Evolutionary conservation across 768 basidiomycete genomes (phyloP).

Genomic region (Tephrocybe sp.): DNA sequence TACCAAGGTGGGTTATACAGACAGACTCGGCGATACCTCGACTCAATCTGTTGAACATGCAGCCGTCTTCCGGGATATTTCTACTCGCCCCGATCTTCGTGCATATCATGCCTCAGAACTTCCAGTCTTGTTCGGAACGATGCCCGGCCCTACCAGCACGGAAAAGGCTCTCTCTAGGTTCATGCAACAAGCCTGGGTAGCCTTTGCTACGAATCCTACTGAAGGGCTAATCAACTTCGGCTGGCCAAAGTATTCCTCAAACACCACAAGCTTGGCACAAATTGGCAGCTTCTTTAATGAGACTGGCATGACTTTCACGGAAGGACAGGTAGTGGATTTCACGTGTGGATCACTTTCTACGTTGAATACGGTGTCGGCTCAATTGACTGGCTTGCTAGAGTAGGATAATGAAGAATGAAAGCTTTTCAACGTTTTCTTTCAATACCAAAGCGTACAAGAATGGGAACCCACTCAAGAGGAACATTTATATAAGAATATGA

Average conservation of each 20-base stretch:
- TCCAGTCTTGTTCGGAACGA: conserved; percentile 36
- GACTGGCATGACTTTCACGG: conserved; percentile 8
- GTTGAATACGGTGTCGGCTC: neutral
- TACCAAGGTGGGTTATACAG: conserved; percentile 20
- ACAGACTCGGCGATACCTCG: neutral
- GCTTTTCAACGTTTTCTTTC: no score
- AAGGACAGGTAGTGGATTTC: conserved; percentile 14
- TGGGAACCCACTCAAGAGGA: no score
- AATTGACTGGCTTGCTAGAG: conserved; percentile 3
- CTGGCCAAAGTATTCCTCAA: conserved; percentile 23
- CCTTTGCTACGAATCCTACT: conserved; percentile 35
- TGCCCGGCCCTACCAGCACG: conserved; percentile 21
- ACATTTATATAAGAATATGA: no score
- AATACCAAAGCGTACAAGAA: no score
- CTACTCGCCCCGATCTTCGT: conserved; percentile 29
- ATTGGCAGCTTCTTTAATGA: conserved; percentile 14
- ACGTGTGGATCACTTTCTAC: conserved; percentile 3
- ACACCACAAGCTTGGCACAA: conserved; percentile 13
- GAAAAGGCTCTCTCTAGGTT: conserved; percentile 26
- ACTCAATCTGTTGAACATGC: neutral
- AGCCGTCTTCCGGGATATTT: conserved; percentile 36
- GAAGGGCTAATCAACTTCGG: conserved; percentile 24
- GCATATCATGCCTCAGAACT: conserved; percentile 37
- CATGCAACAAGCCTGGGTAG: conserved; percentile 37
- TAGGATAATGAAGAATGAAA: neutral